Evolutionary conservation across 2,329 filamentous ascomycete species (phyloP).

Genomic region (Zymoseptoria pseudotritici): DNA sequence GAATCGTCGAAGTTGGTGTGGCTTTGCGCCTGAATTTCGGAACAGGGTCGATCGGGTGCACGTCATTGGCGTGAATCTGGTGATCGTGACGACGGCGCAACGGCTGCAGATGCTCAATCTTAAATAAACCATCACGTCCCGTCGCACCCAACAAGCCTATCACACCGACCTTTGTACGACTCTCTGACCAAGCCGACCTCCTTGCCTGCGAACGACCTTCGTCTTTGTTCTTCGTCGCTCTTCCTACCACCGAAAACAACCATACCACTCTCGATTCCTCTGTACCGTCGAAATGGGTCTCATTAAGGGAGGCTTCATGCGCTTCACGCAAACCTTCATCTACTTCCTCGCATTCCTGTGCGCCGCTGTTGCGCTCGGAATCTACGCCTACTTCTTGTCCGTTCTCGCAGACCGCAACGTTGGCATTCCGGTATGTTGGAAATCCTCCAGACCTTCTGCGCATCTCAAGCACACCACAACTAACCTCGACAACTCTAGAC

Average conservation of each 20-base stretch:
- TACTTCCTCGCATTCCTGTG: slow-evolving; percentile 68
- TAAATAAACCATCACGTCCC: not conserved
- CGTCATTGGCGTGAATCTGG: not conserved
- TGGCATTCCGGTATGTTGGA: slow-evolving; percentile 49
- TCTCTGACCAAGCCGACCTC: not conserved
- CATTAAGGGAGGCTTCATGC: slow-evolving; percentile 54
- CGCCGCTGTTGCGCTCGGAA: slow-evolving; percentile 59
- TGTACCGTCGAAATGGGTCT: slow-evolving; percentile 24
- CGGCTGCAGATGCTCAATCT: not conserved
- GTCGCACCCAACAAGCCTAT: not conserved
- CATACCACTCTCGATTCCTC: not conserved
- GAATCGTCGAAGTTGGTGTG: not conserved
- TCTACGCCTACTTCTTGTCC: slow-evolving; percentile 73
- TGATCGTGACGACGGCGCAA: not conserved
- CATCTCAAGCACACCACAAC: too few relatives aligned
- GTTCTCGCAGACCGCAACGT: slow-evolving; percentile 59
- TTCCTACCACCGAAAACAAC: not conserved
- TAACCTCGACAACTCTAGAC: too few relatives aligned
- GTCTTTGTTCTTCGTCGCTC: not conserved
- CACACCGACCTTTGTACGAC: not conserved
- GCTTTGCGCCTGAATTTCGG: not conserved
- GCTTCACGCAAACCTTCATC: slow-evolving; percentile 60
- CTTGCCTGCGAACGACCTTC: not conserved
- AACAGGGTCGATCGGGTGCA: not conserved
- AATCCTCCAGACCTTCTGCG: too few relatives aligned